A percentile compares a stretch with the other conserved stretches of the same genome.
Conservation (phyloP, 805 yeast species). For the Schwanniomyces occidentalis region DNA sequence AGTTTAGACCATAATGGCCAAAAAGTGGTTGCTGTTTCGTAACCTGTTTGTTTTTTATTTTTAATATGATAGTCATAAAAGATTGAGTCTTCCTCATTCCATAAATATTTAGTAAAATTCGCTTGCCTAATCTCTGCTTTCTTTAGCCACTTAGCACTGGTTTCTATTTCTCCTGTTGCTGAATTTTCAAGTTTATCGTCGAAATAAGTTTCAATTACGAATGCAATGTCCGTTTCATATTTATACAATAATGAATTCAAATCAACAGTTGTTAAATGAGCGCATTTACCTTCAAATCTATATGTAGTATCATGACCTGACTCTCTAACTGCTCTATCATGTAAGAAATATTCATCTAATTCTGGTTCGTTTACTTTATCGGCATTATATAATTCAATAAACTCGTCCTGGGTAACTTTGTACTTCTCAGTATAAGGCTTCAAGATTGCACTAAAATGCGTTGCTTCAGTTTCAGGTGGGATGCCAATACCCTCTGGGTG, state of each 20-base stretch:
- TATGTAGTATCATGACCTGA: slow-evolving; percentile 95
- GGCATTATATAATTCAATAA: slow-evolving; percentile 61
- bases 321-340: slow-evolving; percentile 94
- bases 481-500: slow-evolving; percentile 91
- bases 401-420: slow-evolving; percentile 58
- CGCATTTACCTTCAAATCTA: slow-evolving; percentile 87
- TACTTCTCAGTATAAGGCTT: slow-evolving; percentile 68
- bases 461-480: slow-evolving; percentile 94
- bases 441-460: slow-evolving; percentile 77
- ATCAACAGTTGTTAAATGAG: slow-evolving; percentile 87
- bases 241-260: slow-evolving; percentile 82
- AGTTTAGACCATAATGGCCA: slow-evolving; percentile 90
- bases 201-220: slow-evolving; percentile 56
- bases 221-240: slow-evolving; percentile 84
- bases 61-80: slow-evolving; percentile 83
- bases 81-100: slow-evolving; percentile 80
- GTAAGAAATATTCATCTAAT: slow-evolving; percentile 85
- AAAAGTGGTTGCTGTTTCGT: slow-evolving; percentile 85
- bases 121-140: slow-evolving; percentile 55
- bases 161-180: slow-evolving; percentile 29
- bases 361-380: slow-evolving; percentile 69
- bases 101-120: slow-evolving; percentile 65
- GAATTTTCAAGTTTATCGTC: slow-evolving; percentile 41
- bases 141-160: slow-evolving; percentile 60
- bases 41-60: slow-evolving; percentile 52